A percentile compares a stretch with the other conserved stretches of the same genome.
These are phyloP conservation scores for Brassica juncea DNA, from an alignment of 345 rosid species.

Conservation along the genomic window DNA sequence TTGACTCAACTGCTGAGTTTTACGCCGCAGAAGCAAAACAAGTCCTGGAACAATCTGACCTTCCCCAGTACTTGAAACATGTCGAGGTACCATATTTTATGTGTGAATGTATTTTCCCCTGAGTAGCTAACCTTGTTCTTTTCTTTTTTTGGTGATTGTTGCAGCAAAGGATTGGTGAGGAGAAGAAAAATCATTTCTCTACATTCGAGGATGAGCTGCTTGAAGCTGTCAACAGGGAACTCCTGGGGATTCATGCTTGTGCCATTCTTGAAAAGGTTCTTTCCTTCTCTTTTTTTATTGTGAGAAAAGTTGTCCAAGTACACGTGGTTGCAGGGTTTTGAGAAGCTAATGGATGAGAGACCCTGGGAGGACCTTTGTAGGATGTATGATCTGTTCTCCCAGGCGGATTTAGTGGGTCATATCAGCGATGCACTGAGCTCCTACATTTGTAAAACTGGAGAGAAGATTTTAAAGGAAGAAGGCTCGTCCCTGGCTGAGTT, in stretches of 20 bases:
- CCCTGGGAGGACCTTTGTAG: not conserved
- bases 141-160: too few relatives aligned
- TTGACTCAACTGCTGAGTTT: not conserved
- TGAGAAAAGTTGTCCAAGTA: not conserved
- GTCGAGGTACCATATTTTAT: not conserved
- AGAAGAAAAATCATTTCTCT: not conserved
- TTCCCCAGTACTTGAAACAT: not conserved
- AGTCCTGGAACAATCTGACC: not conserved
- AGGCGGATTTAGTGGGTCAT: not conserved
- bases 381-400: not conserved
- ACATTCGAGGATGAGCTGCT: not conserved
- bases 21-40: not conserved
- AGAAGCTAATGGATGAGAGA: not conserved
- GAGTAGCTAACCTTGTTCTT: not conserved
- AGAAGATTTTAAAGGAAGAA: not conserved
- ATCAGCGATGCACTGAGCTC: not conserved
- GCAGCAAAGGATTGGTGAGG: not conserved
- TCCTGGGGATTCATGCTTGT: not conserved
- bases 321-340: not conserved
- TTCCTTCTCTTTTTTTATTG: not conserved
- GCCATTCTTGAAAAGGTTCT: not conserved
- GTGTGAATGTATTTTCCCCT: not conserved
- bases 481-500: not conserved
- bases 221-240: not conserved
- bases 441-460: not conserved